Percentiles rank a stretch among this genome's conserved stretches.
Evolutionary conservation across 2,329 filamentous ascomycete genomes (phyloP).

Genomic region (Sodiomyces alkalinus): DNA sequence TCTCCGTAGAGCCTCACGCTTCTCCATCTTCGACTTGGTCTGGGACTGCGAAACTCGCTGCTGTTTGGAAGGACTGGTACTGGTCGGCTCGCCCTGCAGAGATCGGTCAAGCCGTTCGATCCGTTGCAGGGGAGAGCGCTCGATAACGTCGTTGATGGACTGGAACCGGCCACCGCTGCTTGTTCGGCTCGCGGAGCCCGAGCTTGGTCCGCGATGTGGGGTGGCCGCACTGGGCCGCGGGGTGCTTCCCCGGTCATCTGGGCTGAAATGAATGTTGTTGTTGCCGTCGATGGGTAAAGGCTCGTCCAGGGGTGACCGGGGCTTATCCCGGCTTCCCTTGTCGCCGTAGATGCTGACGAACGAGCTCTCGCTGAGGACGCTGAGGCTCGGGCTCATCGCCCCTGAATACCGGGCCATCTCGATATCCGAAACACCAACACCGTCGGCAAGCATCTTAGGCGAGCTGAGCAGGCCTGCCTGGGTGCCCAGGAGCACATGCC

Average conservation of each 20-base stretch:
- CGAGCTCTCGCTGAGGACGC: constrained; percentile 52
- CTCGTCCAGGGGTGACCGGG: neutral
- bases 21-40: constrained; percentile 25
- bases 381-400: constrained; percentile 43
- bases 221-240: constrained; percentile 5
- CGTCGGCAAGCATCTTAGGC: constrained; percentile 24
- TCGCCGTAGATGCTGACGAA: constrained; percentile 49
- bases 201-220: constrained; percentile 12
- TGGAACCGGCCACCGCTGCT: constrained; percentile 21
- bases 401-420: constrained; percentile 16
- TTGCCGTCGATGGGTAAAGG: neutral
- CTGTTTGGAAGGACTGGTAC: too few relatives aligned
- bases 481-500: constrained; percentile 40
- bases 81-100: too few relatives aligned
- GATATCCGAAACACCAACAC: constrained; percentile 16
- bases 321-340: constrained; percentile 14
- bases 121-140: constrained; percentile 33
- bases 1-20: constrained; percentile 29
- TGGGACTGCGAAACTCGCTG: constrained; percentile 12
- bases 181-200: constrained; percentile 17
- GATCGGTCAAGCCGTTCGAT: constrained; percentile 27
- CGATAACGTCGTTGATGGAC: constrained; percentile 30
- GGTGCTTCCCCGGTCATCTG: neutral
- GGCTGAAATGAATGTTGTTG: neutral
- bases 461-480: constrained; percentile 34